phyloP scores from a whole-genome alignment of 805 yeast genomes.

The Hanseniaspora mollemarum region DNA sequence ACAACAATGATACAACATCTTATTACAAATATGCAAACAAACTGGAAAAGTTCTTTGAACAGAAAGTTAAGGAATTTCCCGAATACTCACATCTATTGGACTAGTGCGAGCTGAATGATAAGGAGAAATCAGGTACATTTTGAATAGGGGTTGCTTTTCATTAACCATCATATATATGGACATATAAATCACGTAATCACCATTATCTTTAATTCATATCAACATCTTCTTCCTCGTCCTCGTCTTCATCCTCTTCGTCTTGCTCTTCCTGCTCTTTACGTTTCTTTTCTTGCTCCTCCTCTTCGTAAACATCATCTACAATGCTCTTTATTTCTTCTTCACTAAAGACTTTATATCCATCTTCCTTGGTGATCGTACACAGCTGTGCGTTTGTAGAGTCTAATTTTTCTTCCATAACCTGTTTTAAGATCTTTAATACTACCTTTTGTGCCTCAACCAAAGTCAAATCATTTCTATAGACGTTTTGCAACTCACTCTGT shows the following conservation, averaged over 20 bases:
- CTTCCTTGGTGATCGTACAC: slow-evolving; percentile 77
- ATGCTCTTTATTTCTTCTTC: slow-evolving; percentile 75
- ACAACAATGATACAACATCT: slow-evolving; percentile 89
- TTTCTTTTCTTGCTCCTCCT: slow-evolving; percentile 39
- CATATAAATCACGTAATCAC: too few relatives aligned
- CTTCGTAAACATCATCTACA: slow-evolving; percentile 64
- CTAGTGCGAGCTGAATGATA: too few relatives aligned
- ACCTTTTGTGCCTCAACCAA: slow-evolving; percentile 85
- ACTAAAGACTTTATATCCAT: slow-evolving; percentile 74
- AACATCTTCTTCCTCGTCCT: slow-evolving; percentile 20
- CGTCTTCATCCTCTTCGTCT: slow-evolving; percentile 33
- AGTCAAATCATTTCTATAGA: slow-evolving; percentile 85
- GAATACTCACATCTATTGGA: slow-evolving; percentile 80
- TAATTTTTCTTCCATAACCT: slow-evolving; percentile 97
- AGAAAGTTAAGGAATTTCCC: slow-evolving; percentile 77
- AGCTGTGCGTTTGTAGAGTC: slow-evolving; percentile 92
- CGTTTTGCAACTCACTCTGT: slow-evolving; percentile 92
- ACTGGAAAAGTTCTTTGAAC: slow-evolving; percentile 75
- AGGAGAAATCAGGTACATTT: too few relatives aligned
- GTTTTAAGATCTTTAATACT: slow-evolving; percentile 79
- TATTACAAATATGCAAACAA: slow-evolving; percentile 91
- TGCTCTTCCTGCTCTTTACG: slow-evolving; percentile 66
- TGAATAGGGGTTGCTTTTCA: too few relatives aligned
- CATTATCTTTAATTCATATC: slow-evolving; percentile 25
- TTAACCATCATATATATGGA: too few relatives aligned